These are phyloP conservation scores for Talaromyces sp. DNA, from an alignment of 2,329 filamentous ascomycete species.

Conservation along the genomic window DNA sequence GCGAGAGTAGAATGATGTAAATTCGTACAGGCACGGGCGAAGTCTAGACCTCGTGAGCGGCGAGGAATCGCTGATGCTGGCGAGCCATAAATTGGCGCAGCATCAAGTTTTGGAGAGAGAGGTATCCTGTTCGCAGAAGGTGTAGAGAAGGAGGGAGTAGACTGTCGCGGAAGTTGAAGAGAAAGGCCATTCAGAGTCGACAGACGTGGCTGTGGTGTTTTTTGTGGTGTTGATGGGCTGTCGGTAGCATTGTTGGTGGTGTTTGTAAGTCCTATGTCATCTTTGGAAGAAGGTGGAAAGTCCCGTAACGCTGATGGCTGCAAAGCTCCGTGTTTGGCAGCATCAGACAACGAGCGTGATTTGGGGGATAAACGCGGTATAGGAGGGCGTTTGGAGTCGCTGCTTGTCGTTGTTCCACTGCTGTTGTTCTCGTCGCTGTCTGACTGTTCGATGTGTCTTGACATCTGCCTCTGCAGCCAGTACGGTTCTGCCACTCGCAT, in stretches of 20 bases:
- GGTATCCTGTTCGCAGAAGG: conserved; percentile 60
- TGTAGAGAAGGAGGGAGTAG: conserved; percentile 35
- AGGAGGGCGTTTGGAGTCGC: background rate
- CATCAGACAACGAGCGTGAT: conserved; percentile 64
- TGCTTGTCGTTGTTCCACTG: conserved; percentile 7
- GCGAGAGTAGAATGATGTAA: conserved; percentile 93
- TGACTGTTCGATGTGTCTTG: conserved; percentile 14
- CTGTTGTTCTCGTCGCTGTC: conserved; percentile 15
- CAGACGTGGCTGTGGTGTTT: conserved; percentile 59
- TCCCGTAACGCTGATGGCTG: conserved; percentile 59
- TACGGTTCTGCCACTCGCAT: conserved; percentile 16
- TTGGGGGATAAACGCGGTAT: conserved; percentile 43
- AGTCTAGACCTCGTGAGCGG: conserved; percentile 85
- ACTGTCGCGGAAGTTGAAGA: conserved; percentile 63
- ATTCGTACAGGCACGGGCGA: conserved; percentile 87
- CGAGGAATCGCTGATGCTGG: conserved; percentile 84
- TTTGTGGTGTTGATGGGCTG: conserved; percentile 67
- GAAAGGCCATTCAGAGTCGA: conserved; percentile 64
- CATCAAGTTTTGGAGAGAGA: conserved; percentile 80
- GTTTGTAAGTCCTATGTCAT: conserved; percentile 58
- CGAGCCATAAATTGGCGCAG: conserved; percentile 79
- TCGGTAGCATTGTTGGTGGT: conserved; percentile 20
- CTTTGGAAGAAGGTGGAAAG: conserved; percentile 57
- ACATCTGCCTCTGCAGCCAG: conserved; percentile 18
- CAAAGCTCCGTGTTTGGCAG: conserved; percentile 56